Evolutionary conservation across 495 filamentous ascomycete genomes (phyloP).

Genomic region (Hypoxylon cercidicola): DNA sequence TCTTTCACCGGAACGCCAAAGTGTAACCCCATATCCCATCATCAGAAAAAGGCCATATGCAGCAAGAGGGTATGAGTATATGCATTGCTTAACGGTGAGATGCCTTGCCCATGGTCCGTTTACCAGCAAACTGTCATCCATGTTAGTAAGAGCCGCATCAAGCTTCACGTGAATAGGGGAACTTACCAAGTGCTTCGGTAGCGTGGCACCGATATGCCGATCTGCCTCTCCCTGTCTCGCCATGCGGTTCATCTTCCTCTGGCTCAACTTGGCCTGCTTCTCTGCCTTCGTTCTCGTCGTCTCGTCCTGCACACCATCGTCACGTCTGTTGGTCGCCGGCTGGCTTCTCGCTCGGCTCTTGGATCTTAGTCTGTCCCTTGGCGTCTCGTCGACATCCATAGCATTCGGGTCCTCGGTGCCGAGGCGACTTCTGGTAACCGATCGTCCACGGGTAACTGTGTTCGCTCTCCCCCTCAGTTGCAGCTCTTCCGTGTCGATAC

Average conservation of each 20-base stretch:
- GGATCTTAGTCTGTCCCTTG: slow-evolving; percentile 72
- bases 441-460: slow-evolving; percentile 72
- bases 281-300: slow-evolving; percentile 79
- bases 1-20: slow-evolving; percentile 25
- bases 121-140: slow-evolving; percentile 41
- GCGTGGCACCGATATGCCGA: slow-evolving; percentile 81
- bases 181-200: slow-evolving; percentile 93
- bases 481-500: slow-evolving; percentile 82
- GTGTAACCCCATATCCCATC: slow-evolving; percentile 20
- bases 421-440: slow-evolving; percentile 56
- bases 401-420: slow-evolving; percentile 69
- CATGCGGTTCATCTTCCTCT: slow-evolving; percentile 99
- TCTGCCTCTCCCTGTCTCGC: slow-evolving; percentile 96
- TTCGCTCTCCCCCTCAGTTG: slow-evolving; percentile 72
- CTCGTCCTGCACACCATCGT: slow-evolving; percentile 78
- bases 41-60: slow-evolving; percentile 25
- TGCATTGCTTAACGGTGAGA: slow-evolving; percentile 46
- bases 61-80: slow-evolving; percentile 7
- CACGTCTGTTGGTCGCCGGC: slow-evolving; percentile 78
- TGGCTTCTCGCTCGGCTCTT: slow-evolving; percentile 83
- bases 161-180: background rate
- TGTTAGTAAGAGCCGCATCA: slow-evolving; percentile 44
- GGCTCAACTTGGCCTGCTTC: slow-evolving; percentile 82
- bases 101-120: slow-evolving; percentile 44
- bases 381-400: slow-evolving; percentile 86